phyloP scores from a whole-genome alignment of 257 asterid genomes.

The Lantana camara region DNA sequence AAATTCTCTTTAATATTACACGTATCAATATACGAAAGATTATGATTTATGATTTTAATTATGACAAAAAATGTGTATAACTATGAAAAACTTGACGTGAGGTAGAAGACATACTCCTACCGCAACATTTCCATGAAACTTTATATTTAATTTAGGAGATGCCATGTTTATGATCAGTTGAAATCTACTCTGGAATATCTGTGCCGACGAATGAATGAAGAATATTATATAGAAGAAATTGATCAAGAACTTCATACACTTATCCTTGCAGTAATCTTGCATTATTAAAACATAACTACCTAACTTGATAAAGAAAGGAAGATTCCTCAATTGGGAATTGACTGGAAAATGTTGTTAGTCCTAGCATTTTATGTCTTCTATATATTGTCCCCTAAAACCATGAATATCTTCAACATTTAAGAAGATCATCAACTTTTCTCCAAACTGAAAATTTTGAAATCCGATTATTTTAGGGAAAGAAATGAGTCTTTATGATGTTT shows the following conservation, averaged over 20 bases:
- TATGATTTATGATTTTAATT: background rate
- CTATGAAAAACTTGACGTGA: background rate
- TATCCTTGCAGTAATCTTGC: background rate
- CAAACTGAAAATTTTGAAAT: background rate
- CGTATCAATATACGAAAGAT: slow-evolving; percentile 2
- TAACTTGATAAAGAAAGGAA: slow-evolving; percentile 13
- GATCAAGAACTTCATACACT: background rate
- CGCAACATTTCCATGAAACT: background rate
- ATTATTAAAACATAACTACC: background rate
- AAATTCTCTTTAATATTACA: background rate
- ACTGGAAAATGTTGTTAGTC: slow-evolving; percentile 4
- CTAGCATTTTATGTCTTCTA: background rate
- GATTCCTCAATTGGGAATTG: slow-evolving; percentile 5
- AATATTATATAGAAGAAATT: background rate
- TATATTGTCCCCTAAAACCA: slow-evolving; percentile 17
- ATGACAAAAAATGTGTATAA: background rate
- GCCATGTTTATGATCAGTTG: slow-evolving; percentile 4
- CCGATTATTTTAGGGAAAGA: background rate
- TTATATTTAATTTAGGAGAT: background rate
- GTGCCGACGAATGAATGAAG: slow-evolving; percentile 9
- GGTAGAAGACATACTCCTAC: background rate
- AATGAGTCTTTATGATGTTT: slow-evolving; percentile 27
- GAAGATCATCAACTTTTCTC: background rate
- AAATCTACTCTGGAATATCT: slow-evolving; percentile 19
- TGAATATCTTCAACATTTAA: background rate